Conservation (phyloP, 331 rosid species). For the Rosa hybrid region DNA sequence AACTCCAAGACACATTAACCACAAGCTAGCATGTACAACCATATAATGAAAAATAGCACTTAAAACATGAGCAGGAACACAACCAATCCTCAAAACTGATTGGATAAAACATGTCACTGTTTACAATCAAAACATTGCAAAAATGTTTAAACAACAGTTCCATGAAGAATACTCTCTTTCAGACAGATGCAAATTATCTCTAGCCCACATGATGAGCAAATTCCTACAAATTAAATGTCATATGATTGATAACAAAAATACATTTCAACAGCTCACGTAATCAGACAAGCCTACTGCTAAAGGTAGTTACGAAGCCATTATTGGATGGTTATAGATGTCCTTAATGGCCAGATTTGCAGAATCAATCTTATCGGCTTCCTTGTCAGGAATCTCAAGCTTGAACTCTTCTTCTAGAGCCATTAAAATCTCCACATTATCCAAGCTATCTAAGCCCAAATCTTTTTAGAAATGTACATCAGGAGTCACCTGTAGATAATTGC, state of each 20-base stretch:
- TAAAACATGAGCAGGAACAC: neutral
- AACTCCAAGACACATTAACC: neutral
- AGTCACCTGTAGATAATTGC: slow-evolving; percentile 55
- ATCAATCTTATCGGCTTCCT: slow-evolving; percentile 88
- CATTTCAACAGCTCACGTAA: slow-evolving; percentile 1
- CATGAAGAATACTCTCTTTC: neutral
- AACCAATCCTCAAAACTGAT: slow-evolving; percentile 8
- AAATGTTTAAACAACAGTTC: neutral
- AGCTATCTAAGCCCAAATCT: slow-evolving; percentile 94
- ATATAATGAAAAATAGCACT: neutral
- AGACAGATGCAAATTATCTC: too few species aligned
- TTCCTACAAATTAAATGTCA: slow-evolving; percentile 15
- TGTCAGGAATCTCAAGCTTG: slow-evolving; percentile 93
- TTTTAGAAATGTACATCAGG: slow-evolving; percentile 82
- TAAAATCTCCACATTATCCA: slow-evolving; percentile 93
- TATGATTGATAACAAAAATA: slow-evolving; percentile 12
- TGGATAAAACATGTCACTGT: neutral
- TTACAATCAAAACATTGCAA: slow-evolving; percentile 14
- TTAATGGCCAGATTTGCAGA: slow-evolving; percentile 79
- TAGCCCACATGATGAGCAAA: slow-evolving; percentile 17
- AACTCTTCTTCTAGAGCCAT: slow-evolving; percentile 98
- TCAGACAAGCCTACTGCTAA: neutral
- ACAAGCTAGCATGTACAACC: neutral
- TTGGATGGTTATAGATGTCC: slow-evolving; percentile 86
- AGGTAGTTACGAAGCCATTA: slow-evolving; percentile 55